phyloP scores from a whole-genome alignment of 768 basidiomycete genomes.

The Vararia minispora region DNA sequence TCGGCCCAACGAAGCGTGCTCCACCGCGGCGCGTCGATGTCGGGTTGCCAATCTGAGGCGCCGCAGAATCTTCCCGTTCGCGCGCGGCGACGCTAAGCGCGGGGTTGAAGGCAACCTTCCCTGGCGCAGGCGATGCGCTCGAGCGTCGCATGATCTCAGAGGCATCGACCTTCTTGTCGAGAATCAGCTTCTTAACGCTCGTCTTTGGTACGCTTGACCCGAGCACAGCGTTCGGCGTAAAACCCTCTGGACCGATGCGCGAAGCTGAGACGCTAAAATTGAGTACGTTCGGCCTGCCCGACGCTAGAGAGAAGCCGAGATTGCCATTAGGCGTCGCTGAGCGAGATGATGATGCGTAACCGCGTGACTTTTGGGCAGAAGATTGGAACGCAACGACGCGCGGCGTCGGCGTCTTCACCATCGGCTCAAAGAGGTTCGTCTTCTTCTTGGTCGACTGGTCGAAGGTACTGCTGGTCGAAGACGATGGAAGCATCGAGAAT shows the following conservation, averaged over 20 bases:
- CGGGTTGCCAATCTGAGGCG: slow-evolving; percentile 17
- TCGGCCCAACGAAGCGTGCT: slow-evolving; percentile 2
- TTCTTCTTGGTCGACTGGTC: slow-evolving; percentile 67
- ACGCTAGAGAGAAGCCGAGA: slow-evolving; percentile 29
- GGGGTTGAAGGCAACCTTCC: slow-evolving; percentile 63
- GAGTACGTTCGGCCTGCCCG: slow-evolving; percentile 46
- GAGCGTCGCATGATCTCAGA: slow-evolving; percentile 46
- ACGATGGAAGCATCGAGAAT: slow-evolving; percentile 64
- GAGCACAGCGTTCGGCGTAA: slow-evolving; percentile 52
- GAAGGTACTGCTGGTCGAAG: slow-evolving; percentile 49
- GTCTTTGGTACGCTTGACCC: slow-evolving; percentile 61
- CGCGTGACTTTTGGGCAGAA: slow-evolving; percentile 55
- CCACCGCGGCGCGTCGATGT: slow-evolving; percentile 8
- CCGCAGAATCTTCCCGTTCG: slow-evolving; percentile 49
- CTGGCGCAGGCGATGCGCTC: slow-evolving; percentile 14
- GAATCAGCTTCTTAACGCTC: slow-evolving; percentile 87
- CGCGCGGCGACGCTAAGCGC: slow-evolving; percentile 64
- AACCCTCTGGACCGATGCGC: slow-evolving; percentile 41
- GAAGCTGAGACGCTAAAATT: slow-evolving; percentile 29
- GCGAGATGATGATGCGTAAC: slow-evolving; percentile 43
- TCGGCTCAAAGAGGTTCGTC: slow-evolving; percentile 65
- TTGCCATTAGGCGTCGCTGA: slow-evolving; percentile 24
- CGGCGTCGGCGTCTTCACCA: slow-evolving; percentile 60
- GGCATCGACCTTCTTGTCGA: slow-evolving; percentile 77
- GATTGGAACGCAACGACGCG: slow-evolving; percentile 58